Conservation (phyloP, 257 asterid species). For the Ehretia macrophylla region DNA sequence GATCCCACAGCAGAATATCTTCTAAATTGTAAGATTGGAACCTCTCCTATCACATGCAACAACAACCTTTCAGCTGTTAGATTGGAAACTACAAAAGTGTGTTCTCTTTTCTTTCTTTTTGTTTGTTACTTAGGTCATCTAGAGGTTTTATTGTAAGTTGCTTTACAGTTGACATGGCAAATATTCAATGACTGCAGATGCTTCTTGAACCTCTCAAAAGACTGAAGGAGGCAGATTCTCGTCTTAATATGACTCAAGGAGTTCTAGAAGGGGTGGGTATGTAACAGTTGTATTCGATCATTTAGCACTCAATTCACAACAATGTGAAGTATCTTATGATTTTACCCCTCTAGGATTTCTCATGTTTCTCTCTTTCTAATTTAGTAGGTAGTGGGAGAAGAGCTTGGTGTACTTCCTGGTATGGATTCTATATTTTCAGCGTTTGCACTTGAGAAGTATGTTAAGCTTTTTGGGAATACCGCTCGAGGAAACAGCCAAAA, state of each 20-base stretch:
- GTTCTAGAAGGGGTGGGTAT: slow-evolving; percentile 97
- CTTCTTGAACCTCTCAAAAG: slow-evolving; percentile 80
- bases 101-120: slow-evolving; percentile 12
- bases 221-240: slow-evolving; percentile 88
- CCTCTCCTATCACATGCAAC: slow-evolving; percentile 51
- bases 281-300: slow-evolving; percentile 18
- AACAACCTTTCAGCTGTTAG: slow-evolving; percentile 71
- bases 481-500: slow-evolving; percentile 30
- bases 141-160: slow-evolving; percentile 11
- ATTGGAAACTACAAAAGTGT: slow-evolving; percentile 83
- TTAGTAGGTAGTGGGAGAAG: slow-evolving; percentile 86
- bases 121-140: slow-evolving; percentile 12
- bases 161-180: slow-evolving; percentile 15
- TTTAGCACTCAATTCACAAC: background rate
- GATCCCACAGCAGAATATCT: slow-evolving; percentile 79
- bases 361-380: slow-evolving; percentile 21
- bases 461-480: slow-evolving; percentile 41
- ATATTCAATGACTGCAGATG: slow-evolving; percentile 54
- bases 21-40: slow-evolving; percentile 76
- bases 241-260: slow-evolving; percentile 89
- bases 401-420: slow-evolving; percentile 96
- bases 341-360: slow-evolving; percentile 1
- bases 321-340: background rate
- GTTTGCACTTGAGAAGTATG: slow-evolving; percentile 61
- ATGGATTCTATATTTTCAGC: slow-evolving; percentile 92